phyloP scores from a whole-genome alignment of 345 rosid species.

The Eutrema japonicum region DNA sequence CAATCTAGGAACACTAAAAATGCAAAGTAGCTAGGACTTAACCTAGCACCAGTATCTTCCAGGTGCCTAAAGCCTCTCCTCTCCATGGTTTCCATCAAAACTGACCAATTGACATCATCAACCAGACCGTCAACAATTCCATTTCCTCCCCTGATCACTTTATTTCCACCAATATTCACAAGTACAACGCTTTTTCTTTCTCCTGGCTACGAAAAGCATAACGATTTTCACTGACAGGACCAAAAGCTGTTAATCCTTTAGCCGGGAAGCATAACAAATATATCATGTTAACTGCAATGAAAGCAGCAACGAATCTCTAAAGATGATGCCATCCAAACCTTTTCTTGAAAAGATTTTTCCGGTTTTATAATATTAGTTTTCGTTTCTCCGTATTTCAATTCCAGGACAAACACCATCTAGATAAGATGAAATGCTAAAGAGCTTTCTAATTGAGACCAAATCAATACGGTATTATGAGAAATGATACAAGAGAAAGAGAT shows the following conservation, averaged over 20 bases:
- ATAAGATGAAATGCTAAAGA: slow-evolving; percentile 22
- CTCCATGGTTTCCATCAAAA: slow-evolving; percentile 54
- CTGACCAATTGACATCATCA: slow-evolving; percentile 48
- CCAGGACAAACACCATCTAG: slow-evolving; percentile 10
- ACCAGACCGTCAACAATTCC: slow-evolving; percentile 70
- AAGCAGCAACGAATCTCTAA: slow-evolving; percentile 10
- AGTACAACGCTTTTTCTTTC: slow-evolving; percentile 77
- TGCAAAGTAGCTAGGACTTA: slow-evolving; percentile 35
- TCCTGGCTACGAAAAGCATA: slow-evolving; percentile 79
- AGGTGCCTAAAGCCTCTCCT: slow-evolving; percentile 51
- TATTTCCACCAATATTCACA: slow-evolving; percentile 78
- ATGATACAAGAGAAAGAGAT: slow-evolving; percentile 20
- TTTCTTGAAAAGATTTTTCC: background rate
- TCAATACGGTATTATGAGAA: background rate
- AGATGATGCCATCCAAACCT: background rate
- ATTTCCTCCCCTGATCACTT: slow-evolving; percentile 87
- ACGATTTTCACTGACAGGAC: slow-evolving; percentile 17
- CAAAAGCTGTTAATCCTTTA: slow-evolving; percentile 22
- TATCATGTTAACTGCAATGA: background rate
- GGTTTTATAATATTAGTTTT: slow-evolving; percentile 14
- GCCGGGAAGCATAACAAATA: slow-evolving; percentile 8
- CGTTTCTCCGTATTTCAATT: background rate
- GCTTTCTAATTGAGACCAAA: slow-evolving; percentile 25
- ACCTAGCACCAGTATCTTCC: slow-evolving; percentile 78
- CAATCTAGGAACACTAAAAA: slow-evolving; percentile 7